phyloP scores from a whole-genome alignment of 176 grass and related monocot species.

The maize (Zea mays) region Zm-B73-REFERENCE-NAM-5.0 NC_050100.1:225055001-225055500 shows the following conservation, averaged over 20 bases:
- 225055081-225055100: conserved; percentile 71
- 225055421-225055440: conserved; percentile 49
- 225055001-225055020: conserved; percentile 58
- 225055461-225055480: conserved; percentile 65
- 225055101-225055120: conserved; percentile 69
- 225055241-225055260: conserved; percentile 67
- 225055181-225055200: conserved; percentile 42
- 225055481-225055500: conserved; percentile 73
- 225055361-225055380: conserved; percentile 82
- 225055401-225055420: conserved; percentile 45
- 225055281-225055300: conserved; percentile 66
- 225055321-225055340: conserved; percentile 58
- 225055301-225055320: conserved; percentile 82
- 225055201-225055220: conserved; percentile 35
- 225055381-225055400: conserved; percentile 60
- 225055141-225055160: conserved; percentile 41
- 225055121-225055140: conserved; percentile 62
- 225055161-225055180: conserved; percentile 63
- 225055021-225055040: conserved; percentile 54
- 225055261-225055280: conserved; percentile 73
- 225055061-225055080: conserved; percentile 88
- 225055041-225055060: conserved; percentile 51
- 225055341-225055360: conserved; percentile 87
- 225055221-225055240: conserved; percentile 46
- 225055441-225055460: conserved; percentile 80